Conservation (phyloP, 768 basidiomycete species). For the Mycena pura region DNA sequence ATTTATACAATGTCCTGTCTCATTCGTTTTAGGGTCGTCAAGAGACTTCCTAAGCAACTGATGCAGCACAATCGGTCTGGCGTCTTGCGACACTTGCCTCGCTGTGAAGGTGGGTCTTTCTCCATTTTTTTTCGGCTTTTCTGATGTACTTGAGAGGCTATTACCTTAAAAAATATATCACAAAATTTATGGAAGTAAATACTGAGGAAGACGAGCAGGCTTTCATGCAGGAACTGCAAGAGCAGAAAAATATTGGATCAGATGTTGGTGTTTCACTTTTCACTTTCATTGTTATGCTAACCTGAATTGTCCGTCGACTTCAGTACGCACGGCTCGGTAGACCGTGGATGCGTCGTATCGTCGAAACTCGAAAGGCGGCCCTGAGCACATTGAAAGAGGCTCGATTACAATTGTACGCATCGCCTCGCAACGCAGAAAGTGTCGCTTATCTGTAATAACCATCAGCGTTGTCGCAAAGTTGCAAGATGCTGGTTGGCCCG, state of each 20-base stretch:
- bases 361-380: neutral
- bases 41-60: neutral
- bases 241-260: neutral
- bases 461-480: conserved; percentile 9
- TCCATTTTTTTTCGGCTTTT: neutral
- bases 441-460: neutral
- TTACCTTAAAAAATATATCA: conserved; percentile 5
- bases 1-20: neutral
- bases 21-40: neutral
- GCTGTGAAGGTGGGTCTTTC: neutral
- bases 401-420: neutral
- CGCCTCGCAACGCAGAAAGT: too few relatives aligned
- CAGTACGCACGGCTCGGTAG: neutral
- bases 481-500: conserved; percentile 9
- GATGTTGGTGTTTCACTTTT: conserved; percentile 1
- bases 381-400: neutral
- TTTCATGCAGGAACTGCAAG: conserved; percentile 4
- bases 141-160: neutral
- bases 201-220: neutral
- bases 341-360: neutral
- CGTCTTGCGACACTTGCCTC: conserved; percentile 10
- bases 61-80: neutral
- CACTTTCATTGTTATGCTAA: neutral
- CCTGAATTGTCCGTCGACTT: too few relatives aligned
- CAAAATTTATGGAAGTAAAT: neutral